Evolutionary conservation across 768 basidiomycete species (phyloP).

Genomic region (Steccherinum ochraceum): DNA sequence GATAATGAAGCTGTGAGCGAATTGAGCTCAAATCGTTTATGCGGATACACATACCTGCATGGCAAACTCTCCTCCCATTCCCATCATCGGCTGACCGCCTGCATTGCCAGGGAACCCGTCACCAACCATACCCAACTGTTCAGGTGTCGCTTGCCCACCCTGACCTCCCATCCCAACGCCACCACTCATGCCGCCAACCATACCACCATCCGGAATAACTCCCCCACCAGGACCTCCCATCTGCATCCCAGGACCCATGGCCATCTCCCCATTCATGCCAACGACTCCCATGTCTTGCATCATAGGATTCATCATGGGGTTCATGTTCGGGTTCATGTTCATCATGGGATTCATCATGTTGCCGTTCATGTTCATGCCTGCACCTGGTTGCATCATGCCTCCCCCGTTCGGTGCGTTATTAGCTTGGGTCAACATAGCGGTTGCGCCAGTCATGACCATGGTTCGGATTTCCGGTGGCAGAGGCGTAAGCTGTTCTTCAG

Average conservation of each 20-base stretch:
- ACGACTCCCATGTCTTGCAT: slow-evolving; percentile 74
- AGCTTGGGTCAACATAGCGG: slow-evolving; percentile 69
- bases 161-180: slow-evolving; percentile 16
- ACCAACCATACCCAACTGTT: slow-evolving; percentile 29
- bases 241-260: slow-evolving; percentile 14
- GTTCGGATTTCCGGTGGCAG: slow-evolving; percentile 78
- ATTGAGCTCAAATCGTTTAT: neutral
- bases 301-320: slow-evolving; percentile 53
- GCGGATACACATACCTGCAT: slow-evolving; percentile 67
- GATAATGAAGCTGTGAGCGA: too few species aligned
- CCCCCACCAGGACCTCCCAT: slow-evolving; percentile 27
- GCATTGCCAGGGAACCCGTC: slow-evolving; percentile 31
- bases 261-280: slow-evolving; percentile 38
- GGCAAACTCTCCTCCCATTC: slow-evolving; percentile 64
- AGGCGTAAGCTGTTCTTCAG: slow-evolving; percentile 71
- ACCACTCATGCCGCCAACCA: slow-evolving; percentile 13
- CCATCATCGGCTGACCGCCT: slow-evolving; percentile 51
- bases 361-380: slow-evolving; percentile 26
- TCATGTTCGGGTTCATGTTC: too few species aligned
- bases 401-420: slow-evolving; percentile 36
- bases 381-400: slow-evolving; percentile 25
- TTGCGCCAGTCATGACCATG: slow-evolving; percentile 83
- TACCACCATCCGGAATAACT: slow-evolving; percentile 12
- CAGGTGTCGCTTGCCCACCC: slow-evolving; percentile 16
- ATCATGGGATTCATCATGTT: slow-evolving; percentile 31